Conservation (phyloP, 352 stramenopile genomes). For the Pythium brachiatum region DNA sequence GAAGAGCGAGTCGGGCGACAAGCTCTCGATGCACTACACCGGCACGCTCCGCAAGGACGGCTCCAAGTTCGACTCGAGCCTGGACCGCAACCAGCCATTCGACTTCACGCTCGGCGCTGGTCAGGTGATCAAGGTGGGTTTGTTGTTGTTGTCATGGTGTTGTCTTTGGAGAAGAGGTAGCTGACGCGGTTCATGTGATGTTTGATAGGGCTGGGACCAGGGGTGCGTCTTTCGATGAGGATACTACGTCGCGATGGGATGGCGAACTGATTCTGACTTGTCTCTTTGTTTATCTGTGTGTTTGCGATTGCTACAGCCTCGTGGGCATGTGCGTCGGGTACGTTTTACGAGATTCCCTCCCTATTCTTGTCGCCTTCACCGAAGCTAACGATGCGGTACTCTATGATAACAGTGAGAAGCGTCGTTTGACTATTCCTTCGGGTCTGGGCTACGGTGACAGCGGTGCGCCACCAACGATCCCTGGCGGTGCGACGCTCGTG, state of each 20-base stretch:
- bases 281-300: constrained; percentile 11
- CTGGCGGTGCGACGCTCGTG: constrained; percentile 91
- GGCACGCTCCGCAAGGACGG: constrained; percentile 95
- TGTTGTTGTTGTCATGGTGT: not conserved
- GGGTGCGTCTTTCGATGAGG: constrained; percentile 38
- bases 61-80: constrained; percentile 96
- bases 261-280: not conserved
- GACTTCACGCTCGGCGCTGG: constrained; percentile 93
- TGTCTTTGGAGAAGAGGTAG: constrained; percentile 1
- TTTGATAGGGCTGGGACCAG: constrained; percentile 75
- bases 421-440: constrained; percentile 81
- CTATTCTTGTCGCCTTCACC: too few species aligned
- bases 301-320: constrained; percentile 41
- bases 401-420: constrained; percentile 64
- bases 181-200: constrained; percentile 14
- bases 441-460: constrained; percentile 93
- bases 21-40: constrained; percentile 96
- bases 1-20: constrained; percentile 80
- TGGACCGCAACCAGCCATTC: constrained; percentile 92
- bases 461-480: constrained; percentile 92
- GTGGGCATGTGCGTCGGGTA: constrained; percentile 87
- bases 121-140: constrained; percentile 92
- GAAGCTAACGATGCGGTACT: too few species aligned
- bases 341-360: constrained; percentile 15
- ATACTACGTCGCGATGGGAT: not conserved